Base-by-base conservation (phyloP, 441 rosid genomes). In the Bruguiera hainesii region DNA sequence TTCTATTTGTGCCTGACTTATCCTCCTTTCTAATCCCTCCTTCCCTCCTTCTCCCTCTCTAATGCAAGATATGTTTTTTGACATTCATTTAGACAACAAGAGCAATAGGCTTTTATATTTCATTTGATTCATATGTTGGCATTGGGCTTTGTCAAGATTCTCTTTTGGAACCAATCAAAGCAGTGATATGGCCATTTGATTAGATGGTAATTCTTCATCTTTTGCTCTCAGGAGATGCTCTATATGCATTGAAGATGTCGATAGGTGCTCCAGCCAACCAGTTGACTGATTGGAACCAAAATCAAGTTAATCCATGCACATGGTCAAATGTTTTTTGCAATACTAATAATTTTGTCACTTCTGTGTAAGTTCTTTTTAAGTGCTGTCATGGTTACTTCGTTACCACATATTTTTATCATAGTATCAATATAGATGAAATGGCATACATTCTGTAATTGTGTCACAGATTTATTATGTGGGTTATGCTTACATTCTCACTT, bases 221-320 rank as follows among this genome's bases (percentile, higher is more conserved):
- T 28, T 68, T 65, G 60, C 52, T 77, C 83, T 75, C 85, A 94
- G 99, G 98, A 68, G 91, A 84, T 71, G 97, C 96, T 21, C 74
- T 94, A n/a, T 76, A 3, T 75, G 81, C 84, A n/a, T 71, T 94
- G 79, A 87, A 50, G 86, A n/a, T 0, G 42, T 84, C 98, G 2
- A 67, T 91, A 73, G 76, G 62, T 66, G 88, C 83, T 75, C 75
- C 85, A 31, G 62, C 7, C n/a, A 63, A 55, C 75, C 90, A 85
- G 73, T 82, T 94, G 62, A 8, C 16, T 33, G 94, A 94, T 72
- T 94, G 99, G 98, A 91, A 88, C 56, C 91, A 70, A 77, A 79
- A 84, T 72, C 98, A 71, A 82, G 97, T 91, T 66, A 90, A 85
- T 61, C 97, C 98, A 46, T 91, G 98, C 81, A 88, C 98, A 66